A percentile compares a stretch with the other conserved stretches of the same genome.
phyloP scores from a whole-genome alignment of 352 stramenopile genomes.

The Phytopythium cucurbitacearum region DNA sequence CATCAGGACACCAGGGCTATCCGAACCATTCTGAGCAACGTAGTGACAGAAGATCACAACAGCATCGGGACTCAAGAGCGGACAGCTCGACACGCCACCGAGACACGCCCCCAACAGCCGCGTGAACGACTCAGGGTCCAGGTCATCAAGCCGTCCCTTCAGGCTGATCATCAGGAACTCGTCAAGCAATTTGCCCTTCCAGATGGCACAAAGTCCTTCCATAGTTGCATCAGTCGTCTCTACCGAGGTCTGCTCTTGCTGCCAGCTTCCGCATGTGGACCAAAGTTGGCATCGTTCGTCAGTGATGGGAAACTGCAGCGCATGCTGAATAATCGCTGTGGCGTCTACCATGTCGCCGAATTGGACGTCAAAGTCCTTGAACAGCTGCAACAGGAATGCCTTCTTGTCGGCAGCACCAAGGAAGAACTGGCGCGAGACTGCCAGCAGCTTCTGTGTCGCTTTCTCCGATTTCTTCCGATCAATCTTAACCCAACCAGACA shows the following conservation, averaged over 20 bases:
- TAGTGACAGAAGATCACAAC: constrained; percentile 75
- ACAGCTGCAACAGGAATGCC: constrained; percentile 59
- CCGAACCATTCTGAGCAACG: constrained; percentile 32
- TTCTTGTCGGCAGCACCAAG: constrained; percentile 52
- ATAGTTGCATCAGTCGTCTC: constrained; percentile 11
- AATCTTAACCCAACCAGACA: constrained; percentile 28
- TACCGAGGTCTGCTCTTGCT: constrained; percentile 2
- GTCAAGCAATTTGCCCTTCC: constrained; percentile 70
- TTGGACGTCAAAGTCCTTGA: constrained; percentile 63
- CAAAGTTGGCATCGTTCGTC: constrained; percentile 32
- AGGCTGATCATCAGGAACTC: constrained; percentile 80
- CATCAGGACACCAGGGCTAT: constrained; percentile 36
- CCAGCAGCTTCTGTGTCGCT: constrained; percentile 26
- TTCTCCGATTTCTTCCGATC: constrained; percentile 13
- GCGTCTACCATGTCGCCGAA: constrained; percentile 60
- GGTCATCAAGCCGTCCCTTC: constrained; percentile 65
- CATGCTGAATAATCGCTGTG: constrained; percentile 48
- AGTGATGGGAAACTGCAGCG: constrained; percentile 53
- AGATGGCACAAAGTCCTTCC: constrained; percentile 43
- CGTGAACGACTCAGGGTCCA: constrained; percentile 45
- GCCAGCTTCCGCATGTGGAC: constrained; percentile 58
- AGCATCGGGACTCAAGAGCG: constrained; percentile 60
- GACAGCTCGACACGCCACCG: constrained; percentile 30
- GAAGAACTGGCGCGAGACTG: constrained; percentile 49
- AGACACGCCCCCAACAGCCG: constrained; percentile 50